Evolutionary conservation across 495 filamentous ascomycete species (phyloP), one percentile per base, ranked within the genome.

Genomic region (Aspergillus heteromorphus): DNA sequence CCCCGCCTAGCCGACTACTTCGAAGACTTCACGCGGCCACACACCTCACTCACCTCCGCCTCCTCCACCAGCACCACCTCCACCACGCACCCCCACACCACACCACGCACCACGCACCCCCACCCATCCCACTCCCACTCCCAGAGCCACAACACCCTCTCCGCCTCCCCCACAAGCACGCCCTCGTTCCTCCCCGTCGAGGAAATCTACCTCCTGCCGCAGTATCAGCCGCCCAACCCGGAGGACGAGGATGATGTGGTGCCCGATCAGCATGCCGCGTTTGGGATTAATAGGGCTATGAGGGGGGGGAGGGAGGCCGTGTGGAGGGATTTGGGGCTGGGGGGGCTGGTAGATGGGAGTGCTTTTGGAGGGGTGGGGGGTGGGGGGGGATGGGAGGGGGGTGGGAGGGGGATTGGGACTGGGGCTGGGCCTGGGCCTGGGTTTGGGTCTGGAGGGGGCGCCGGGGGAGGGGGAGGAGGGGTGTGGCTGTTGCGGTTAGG

Each of bases 241-340:
- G 93, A 97, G 72, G 93, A 98, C 66, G 93, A 98, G 72, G 93
- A 98, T 62, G 93, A 97, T 58, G 88, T 98, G 4, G 92, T 98
- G 10, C 93, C 93, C 0, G 91, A 97, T 63, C 91, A 96, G 75
- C 93, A 98, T 70, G 92, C 93, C 1, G 93, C 93, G 6, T 98
- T 96, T 72, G 93, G 93, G 2, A 97, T 98, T 62, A 81, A 87
- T 61, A 82, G 91, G 60, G 93, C 92, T 0, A 96, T 73, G 75
- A 70, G 75, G 45, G 66, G 68, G 48, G 72, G 70, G 58, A 74
- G 78, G 49, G 91, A 92, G 72, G 73, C 83, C 2, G 83, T 85
- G 4, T 97, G 92, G 93, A 85, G 87, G 63, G 93, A 97, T 74
- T 65, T 96, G 11, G 90, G 91, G 1, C 68, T 97, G 27, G 76